These are phyloP conservation scores for Echria macrotheca DNA, from an alignment of 495 filamentous ascomycete species.

Conservation along the genomic window DNA sequence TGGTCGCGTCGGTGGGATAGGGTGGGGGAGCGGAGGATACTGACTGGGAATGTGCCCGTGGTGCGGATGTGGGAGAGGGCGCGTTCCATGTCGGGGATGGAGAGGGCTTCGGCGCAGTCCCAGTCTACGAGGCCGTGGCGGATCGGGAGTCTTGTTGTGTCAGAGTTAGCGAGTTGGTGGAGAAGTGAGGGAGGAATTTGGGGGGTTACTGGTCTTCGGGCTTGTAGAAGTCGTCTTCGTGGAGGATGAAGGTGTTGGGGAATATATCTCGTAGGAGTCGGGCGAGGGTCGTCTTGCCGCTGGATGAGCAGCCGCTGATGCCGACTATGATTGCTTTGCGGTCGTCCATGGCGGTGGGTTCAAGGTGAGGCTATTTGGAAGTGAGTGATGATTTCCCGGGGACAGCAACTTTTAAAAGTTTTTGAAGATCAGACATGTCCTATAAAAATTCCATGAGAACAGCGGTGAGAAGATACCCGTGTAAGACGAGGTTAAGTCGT, in stretches of 20 bases:
- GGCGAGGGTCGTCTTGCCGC: slow-evolving; percentile 76
- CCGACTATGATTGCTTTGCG: slow-evolving; percentile 57
- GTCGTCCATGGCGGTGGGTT: too few species aligned
- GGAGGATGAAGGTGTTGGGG: slow-evolving; percentile 68
- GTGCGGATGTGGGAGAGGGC: slow-evolving; percentile 58
- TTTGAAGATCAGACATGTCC: too few species aligned
- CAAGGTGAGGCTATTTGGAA: too few species aligned
- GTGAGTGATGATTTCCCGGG: too few species aligned
- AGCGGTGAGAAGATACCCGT: too few species aligned
- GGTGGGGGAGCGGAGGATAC: slow-evolving; percentile 8
- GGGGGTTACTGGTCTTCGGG: slow-evolving; percentile 58
- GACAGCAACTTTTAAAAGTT: too few species aligned
- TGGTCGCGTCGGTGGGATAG: slow-evolving; percentile 22
- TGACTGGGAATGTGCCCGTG: slow-evolving; percentile 59
- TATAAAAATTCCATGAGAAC: too few species aligned
- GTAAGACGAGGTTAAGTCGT: too few species aligned
- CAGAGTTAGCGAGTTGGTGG: background rate
- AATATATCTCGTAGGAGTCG: slow-evolving; percentile 70
- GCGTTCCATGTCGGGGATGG: slow-evolving; percentile 55
- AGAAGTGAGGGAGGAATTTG: slow-evolving; percentile 1
- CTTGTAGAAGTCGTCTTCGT: slow-evolving; percentile 90
- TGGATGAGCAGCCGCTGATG: slow-evolving; percentile 70
- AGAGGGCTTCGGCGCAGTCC: slow-evolving; percentile 74
- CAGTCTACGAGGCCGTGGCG: slow-evolving; percentile 67
- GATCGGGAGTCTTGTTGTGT: slow-evolving; percentile 38